Base-by-base conservation (phyloP, 164 flowering plant species). In the Nelumbo lutea region DNA sequence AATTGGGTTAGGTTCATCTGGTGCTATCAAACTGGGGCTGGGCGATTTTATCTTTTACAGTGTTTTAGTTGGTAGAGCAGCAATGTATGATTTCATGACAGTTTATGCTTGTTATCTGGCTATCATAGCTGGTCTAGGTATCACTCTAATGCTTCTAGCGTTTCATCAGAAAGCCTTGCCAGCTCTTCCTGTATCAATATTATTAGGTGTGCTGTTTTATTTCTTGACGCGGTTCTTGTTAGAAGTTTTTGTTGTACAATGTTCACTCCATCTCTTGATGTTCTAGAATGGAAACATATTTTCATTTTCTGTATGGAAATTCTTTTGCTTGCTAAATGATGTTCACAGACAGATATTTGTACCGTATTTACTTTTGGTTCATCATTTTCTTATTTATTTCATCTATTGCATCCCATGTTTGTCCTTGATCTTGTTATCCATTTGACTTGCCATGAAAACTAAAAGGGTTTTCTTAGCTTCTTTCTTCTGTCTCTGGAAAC, bases 71-170 rank as follows among this genome's bases (percentile, higher is more conserved):
- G 99, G 98, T 38, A 84, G 98, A 73, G 98, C 99, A 6, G 97
- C 99, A 47, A 96, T 90, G 98, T 93, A 89, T 71, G 98, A 93
- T 78, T 83, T 81, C 77, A 96, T 87, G 97, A 88, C 97, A 0
- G 98, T 96, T 14, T 93, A 96, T 80, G 98, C 99, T 6, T 96
- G 98, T 70, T 96, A 96, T 74, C 94, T 96, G 74, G 97, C 99
- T 44, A 90, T 96, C 53, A 81, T 96, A 58, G 98, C 98, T 59
- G 99, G 98, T 68, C 95, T 96, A 63, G 98, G 98, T 43, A 68
- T 91, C 65, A 96, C 98, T 13, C 78, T 91, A 63, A 72, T 88
- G 84, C 90, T 93, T 15, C 78, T 96, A 69, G 98, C 91, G 6
- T 55, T 93, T 59, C 90, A 86, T 80, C 88, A 82, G 80, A 90